phyloP scores from a whole-genome alignment of 2,329 filamentous ascomycete species.

The Ascochyta pisi region DNA sequence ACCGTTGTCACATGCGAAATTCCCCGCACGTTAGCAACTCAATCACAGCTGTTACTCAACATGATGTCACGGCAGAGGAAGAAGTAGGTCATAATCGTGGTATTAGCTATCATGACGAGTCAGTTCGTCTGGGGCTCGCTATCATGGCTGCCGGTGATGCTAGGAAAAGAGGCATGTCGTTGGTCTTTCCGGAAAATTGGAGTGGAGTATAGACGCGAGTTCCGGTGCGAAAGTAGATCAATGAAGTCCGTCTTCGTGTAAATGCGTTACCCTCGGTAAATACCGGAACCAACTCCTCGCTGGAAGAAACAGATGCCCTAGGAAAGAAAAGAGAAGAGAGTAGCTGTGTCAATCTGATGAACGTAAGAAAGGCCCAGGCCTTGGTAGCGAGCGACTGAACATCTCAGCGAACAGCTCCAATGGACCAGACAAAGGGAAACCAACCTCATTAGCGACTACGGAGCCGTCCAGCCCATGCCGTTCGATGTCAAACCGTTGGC shows the following conservation, averaged over 20 bases:
- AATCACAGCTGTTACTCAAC: too few relatives aligned
- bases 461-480: slow-evolving; percentile 46
- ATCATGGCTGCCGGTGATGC: background rate
- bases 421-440: slow-evolving; percentile 13
- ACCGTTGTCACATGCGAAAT: too few relatives aligned
- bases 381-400: slow-evolving; percentile 2
- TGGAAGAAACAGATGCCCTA: slow-evolving; percentile 20
- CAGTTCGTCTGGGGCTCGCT: background rate
- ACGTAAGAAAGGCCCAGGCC: slow-evolving; percentile 10
- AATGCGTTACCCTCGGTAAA: slow-evolving; percentile 23
- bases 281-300: slow-evolving; percentile 35
- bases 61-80: too few relatives aligned
- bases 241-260: slow-evolving; percentile 22
- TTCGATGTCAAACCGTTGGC: slow-evolving; percentile 33
- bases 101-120: slow-evolving; percentile 11
- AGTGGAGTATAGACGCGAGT: slow-evolving; percentile 18
- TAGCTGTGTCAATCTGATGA: slow-evolving; percentile 13
- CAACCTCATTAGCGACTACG: slow-evolving; percentile 43
- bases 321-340: slow-evolving; percentile 9
- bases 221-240: slow-evolving; percentile 17
- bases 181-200: background rate
- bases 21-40: too few relatives aligned
- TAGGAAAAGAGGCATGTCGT: background rate
- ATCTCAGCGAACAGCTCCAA: slow-evolving; percentile 17
- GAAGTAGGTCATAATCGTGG: slow-evolving; percentile 5